phyloP scores from a whole-genome alignment of 1,139 yeast species.

The Zygosaccharomyces pseudobailii region DNA sequence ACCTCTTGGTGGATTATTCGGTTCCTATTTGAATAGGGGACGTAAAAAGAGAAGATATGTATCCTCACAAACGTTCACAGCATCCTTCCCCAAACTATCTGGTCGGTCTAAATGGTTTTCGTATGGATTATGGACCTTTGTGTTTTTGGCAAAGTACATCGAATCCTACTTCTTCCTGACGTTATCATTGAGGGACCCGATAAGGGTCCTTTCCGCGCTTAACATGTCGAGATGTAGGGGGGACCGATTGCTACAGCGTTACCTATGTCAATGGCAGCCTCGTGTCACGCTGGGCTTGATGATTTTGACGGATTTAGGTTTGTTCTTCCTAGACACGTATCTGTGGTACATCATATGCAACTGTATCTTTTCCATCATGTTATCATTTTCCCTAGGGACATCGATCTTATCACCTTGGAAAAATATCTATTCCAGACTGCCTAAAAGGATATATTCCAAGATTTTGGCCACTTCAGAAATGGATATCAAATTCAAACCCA shows the following conservation, averaged over 20 bases:
- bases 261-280: constrained; percentile 59
- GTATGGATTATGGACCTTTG: constrained; percentile 58
- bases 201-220: constrained; percentile 59
- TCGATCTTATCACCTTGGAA: constrained; percentile 87
- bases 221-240: constrained; percentile 59
- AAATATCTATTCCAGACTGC: constrained; percentile 67
- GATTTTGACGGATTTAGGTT: constrained; percentile 59
- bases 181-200: constrained; percentile 72
- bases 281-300: constrained; percentile 51
- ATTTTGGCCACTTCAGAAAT: constrained; percentile 49
- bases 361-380: constrained; percentile 62
- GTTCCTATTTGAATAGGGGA: constrained; percentile 36
- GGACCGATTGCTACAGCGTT: constrained; percentile 46
- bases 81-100: constrained; percentile 51
- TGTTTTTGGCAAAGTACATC: constrained; percentile 64
- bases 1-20: constrained; percentile 53
- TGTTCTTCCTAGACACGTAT: constrained; percentile 81
- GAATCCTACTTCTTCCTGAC: constrained; percentile 83
- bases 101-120: constrained; percentile 54
- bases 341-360: constrained; percentile 85
- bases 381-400: constrained; percentile 70
- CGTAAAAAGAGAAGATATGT: constrained; percentile 33
- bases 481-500: constrained; percentile 47
- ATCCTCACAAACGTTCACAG: constrained; percentile 48
- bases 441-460: constrained; percentile 67